Base-by-base conservation (phyloP, 306 rosid species). In the Lathyrus oleraceus region DNA sequence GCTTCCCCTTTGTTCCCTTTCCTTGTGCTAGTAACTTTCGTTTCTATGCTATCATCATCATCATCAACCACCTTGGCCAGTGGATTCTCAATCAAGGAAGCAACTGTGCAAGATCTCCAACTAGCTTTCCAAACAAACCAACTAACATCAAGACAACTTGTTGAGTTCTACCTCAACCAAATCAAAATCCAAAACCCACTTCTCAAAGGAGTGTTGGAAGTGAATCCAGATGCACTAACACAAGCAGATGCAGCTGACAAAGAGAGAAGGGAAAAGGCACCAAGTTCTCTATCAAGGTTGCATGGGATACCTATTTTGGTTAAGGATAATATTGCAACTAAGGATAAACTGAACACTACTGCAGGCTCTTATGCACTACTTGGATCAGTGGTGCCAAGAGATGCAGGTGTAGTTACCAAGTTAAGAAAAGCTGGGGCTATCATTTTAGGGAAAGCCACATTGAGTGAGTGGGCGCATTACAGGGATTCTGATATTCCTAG, bases 361-460 rank as follows among this genome's bases (percentile, higher is more conserved):
- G 85, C 85, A 25, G 94, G 94, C 0, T 90, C 96, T 2, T 85
- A 43, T 42, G 88, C 91, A 5, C 56, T 90, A 52, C 75, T 85
- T 10, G 89, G 93, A 2, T 87, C 94, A 3, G 60, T 80, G 13
- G 88, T 87, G 63, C 84, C 88, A 14, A 81, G 85, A 27, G 96
- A 90, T 67, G 89, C 94, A 4, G 89, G 87, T 3, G 94, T 87
- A 0, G 88, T 84, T 45, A 8, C 69, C 2, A 85, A 47, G 85
- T 59, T 90, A 69, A 90, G 94, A 70, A 64, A 72, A 67, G 85
- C 85, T 23, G 96, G 96, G 5, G 96, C 96, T 9, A 61, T 90
- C 68, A 84, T 90, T 2, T 51, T 90, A 19, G 96, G 96, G 19
- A 90, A 84, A 68, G 88, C 91, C 10, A 87, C 59, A 11, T 32